Conservation (phyloP, 768 basidiomycete genomes). For the Trametes sanguinea region DNA sequence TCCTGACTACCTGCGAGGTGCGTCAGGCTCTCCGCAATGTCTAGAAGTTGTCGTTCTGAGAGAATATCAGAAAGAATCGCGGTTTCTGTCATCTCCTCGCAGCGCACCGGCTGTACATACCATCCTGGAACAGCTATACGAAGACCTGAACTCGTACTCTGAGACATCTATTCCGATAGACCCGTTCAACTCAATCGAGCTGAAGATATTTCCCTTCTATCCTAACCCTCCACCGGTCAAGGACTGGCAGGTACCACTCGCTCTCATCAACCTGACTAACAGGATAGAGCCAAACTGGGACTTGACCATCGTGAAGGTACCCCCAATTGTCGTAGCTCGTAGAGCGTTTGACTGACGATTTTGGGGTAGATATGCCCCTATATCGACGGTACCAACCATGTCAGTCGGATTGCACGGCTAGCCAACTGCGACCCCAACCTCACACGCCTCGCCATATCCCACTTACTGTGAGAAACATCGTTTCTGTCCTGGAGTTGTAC, state of each 20-base stretch:
- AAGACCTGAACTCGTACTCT: conserved; percentile 96
- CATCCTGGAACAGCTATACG: conserved; percentile 94
- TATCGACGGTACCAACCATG: conserved; percentile 91
- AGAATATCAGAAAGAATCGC: conserved; percentile 73
- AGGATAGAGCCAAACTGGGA: conserved; percentile 94
- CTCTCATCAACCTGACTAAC: conserved; percentile 80
- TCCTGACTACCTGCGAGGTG: conserved; percentile 88
- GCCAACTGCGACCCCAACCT: conserved; percentile 86
- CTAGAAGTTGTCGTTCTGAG: too few relatives aligned
- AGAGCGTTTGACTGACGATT: not conserved
- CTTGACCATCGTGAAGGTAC: conserved; percentile 85
- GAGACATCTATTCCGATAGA: conserved; percentile 93
- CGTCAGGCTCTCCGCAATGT: conserved; percentile 27
- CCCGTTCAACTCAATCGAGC: conserved; percentile 89
- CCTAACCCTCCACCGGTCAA: conserved; percentile 88
- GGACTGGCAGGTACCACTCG: conserved; percentile 95
- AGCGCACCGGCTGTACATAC: conserved; percentile 70
- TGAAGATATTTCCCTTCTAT: conserved; percentile 96
- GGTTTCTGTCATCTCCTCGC: conserved; percentile 75
- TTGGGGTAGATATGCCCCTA: conserved; percentile 63
- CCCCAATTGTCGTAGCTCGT: not conserved
- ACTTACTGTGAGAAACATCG: conserved; percentile 70
- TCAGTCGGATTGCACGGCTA: conserved; percentile 86
- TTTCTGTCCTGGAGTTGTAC: not conserved
- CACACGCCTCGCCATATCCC: conserved; percentile 84